A percentile compares a stretch with the other conserved stretches of the same genome.
These are phyloP conservation scores for Plantago ovata DNA, from an alignment of 257 asterid species.

Conservation along the genomic window DNA sequence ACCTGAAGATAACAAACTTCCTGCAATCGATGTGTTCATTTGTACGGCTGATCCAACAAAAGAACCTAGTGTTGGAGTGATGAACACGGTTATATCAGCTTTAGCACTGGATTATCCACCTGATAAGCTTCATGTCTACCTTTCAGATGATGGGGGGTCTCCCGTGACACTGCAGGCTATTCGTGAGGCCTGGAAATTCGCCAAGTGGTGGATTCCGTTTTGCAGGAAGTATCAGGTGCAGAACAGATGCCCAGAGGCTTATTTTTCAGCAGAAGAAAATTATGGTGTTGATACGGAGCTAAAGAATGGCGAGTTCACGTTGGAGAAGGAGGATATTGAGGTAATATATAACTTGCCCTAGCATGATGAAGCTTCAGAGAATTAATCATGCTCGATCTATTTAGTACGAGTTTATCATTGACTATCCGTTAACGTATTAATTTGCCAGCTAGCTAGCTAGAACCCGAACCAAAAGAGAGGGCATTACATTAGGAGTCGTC, in stretches of 20 bases:
- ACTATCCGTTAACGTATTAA: no score
- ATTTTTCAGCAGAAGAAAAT: conserved; percentile 7
- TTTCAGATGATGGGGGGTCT: conserved; percentile 65
- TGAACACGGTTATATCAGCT: conserved; percentile 79
- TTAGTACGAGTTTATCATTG: no score
- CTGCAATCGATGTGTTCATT: conserved; percentile 50
- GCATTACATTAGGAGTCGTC: no score
- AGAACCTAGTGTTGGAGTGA: conserved; percentile 53
- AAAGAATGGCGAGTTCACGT: no score
- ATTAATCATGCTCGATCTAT: no score
- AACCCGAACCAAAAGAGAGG: no score
- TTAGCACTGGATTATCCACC: conserved; percentile 69
- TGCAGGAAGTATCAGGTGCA: conserved; percentile 43
- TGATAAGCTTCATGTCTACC: conserved; percentile 47
- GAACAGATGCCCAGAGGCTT: conserved; percentile 51
- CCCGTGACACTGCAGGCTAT: conserved; percentile 32
- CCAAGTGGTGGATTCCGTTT: conserved; percentile 52
- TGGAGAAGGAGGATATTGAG: no score
- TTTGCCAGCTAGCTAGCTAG: no score
- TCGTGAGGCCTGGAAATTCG: conserved; percentile 39
- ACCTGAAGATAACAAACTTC: conserved; percentile 35
- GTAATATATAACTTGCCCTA: no score
- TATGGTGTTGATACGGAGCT: no score
- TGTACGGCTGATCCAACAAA: conserved; percentile 61
- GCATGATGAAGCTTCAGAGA: no score